Base-by-base conservation (phyloP, 1,284 basidiomycete species). In the Cutaneotrichosporon mucoides region DNA sequence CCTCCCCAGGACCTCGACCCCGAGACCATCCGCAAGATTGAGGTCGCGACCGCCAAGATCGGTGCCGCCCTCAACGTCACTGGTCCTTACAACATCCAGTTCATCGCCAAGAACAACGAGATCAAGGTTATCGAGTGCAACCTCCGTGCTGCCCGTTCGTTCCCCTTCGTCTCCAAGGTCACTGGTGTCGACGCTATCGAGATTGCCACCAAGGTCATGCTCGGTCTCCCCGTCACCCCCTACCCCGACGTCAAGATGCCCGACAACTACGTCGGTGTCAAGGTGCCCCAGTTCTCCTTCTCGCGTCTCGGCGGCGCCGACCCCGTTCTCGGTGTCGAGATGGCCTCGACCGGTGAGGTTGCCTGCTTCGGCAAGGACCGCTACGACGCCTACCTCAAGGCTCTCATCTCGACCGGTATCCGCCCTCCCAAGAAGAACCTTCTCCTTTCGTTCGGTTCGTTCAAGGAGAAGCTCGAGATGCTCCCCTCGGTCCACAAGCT, bases 101-200 rank as follows among this genome's bases (percentile, higher is more conserved):
- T 99, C 81, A 97, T 99, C 71, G 94, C 94, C 60, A 99, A 99
- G 85, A 90, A 98, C 81, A 98, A 98, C 81, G 95, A 98, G 79
- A 98, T 98, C 84, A 97, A 99, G 84, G 95, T 99, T 70, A 99
- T 99, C 76, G 95, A 99, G 79, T 99, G 95, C 81, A 99, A 99
- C 79, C 83, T 99, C 43, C 92, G 95, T 63, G 96, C 96, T 3
- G 94, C 95, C 35, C 87, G 96, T 61, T 98, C 95, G 1, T 98
- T 97, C 87, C 95, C 96, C 56, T 99, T 99, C 82, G 95, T 99
- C 47, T 95, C 92, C 42, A 99, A 99, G 81, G 94, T 97, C 62
- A 97, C 95, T 6, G 93, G 93, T 40, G 84, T 97, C 67, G 94
- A 99, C 73, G 94, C 94, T 4, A 97, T 99, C 68, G 93, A 97